Percentiles rank a stretch among this genome's conserved stretches.
Conservation (phyloP, 2,329 filamentous ascomycete species). For the Penicillium occitanis region DNA sequence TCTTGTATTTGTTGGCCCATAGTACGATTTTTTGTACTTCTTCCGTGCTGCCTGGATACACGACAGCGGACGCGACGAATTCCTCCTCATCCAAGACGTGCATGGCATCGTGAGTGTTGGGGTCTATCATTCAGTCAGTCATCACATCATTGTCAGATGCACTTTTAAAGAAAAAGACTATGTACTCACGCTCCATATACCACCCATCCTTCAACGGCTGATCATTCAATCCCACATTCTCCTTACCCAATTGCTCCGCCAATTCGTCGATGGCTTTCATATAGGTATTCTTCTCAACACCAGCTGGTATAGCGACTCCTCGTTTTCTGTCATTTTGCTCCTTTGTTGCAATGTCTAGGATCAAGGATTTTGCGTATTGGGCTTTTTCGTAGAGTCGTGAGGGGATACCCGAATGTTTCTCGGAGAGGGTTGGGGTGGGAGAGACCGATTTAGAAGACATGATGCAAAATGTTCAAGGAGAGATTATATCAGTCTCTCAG, state of each 20-base stretch:
- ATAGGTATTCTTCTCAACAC: conserved; percentile 40
- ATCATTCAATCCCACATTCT: conserved; percentile 46
- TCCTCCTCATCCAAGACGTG: conserved; percentile 21
- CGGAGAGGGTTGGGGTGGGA: conserved; percentile 16
- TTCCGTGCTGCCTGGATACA: conserved; percentile 18
- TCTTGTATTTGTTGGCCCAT: conserved; percentile 29
- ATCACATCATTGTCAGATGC: background rate
- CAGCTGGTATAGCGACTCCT: conserved; percentile 35
- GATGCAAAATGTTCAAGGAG: background rate
- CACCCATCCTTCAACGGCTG: conserved; percentile 45
- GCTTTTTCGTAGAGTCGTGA: conserved; percentile 19
- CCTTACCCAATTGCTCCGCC: conserved; percentile 34
- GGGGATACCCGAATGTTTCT: conserved; percentile 20
- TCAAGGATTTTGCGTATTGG: conserved; percentile 15
- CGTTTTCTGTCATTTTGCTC: conserved; percentile 10
- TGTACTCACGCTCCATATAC: conserved; percentile 23
- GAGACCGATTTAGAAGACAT: conserved; percentile 6
- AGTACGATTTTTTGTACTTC: conserved; percentile 24
- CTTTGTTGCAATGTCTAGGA: conserved; percentile 19
- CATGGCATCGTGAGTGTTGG: conserved; percentile 22
- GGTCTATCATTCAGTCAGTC: conserved; percentile 11
- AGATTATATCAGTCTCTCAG: background rate
- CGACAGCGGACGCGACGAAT: conserved; percentile 18
- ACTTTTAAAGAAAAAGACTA: background rate
- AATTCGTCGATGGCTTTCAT: conserved; percentile 40